Evolutionary conservation across 2,329 filamentous ascomycete genomes (phyloP).

Genomic region (Didymella arachidicola): DNA sequence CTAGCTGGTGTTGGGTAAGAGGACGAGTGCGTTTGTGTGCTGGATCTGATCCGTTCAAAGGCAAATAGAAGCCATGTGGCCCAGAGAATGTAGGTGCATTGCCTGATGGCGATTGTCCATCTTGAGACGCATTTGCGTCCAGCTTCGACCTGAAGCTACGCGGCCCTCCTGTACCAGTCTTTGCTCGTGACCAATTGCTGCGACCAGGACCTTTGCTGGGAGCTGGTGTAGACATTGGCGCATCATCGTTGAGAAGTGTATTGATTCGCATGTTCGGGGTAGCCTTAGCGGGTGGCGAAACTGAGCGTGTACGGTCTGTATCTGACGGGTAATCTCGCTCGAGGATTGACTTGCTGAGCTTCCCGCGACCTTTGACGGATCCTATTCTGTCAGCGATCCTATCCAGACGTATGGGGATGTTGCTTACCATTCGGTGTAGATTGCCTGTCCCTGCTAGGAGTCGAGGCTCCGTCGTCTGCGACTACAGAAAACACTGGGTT

Average conservation of each 20-base stretch:
- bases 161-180: conserved; percentile 30
- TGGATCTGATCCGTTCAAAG: conserved; percentile 59
- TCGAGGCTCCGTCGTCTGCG: conserved; percentile 51
- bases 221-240: conserved; percentile 41
- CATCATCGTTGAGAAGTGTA: conserved; percentile 57
- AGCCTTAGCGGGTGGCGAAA: conserved; percentile 51
- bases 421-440: conserved; percentile 50
- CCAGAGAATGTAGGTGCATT: conserved; percentile 57
- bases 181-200: conserved; percentile 58
- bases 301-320: conserved; percentile 58
- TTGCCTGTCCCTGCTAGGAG: conserved; percentile 50
- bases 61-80: conserved; percentile 59
- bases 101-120: conserved; percentile 44
- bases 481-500: conserved; percentile 54
- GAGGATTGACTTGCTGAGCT: conserved; percentile 45
- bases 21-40: conserved; percentile 69
- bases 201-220: conserved; percentile 56
- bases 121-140: conserved; percentile 41
- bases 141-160: conserved; percentile 49
- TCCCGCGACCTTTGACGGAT: conserved; percentile 47
- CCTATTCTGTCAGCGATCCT: conserved; percentile 29
- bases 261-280: conserved; percentile 58
- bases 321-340: conserved; percentile 53
- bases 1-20: conserved; percentile 81
- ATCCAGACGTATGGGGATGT: not conserved